A percentile compares a stretch with the other conserved stretches of the same genome.
These are phyloP conservation scores for Cryptomeria japonica DNA, from an alignment of 75 land plant species.

Conservation along the genomic window DNA sequence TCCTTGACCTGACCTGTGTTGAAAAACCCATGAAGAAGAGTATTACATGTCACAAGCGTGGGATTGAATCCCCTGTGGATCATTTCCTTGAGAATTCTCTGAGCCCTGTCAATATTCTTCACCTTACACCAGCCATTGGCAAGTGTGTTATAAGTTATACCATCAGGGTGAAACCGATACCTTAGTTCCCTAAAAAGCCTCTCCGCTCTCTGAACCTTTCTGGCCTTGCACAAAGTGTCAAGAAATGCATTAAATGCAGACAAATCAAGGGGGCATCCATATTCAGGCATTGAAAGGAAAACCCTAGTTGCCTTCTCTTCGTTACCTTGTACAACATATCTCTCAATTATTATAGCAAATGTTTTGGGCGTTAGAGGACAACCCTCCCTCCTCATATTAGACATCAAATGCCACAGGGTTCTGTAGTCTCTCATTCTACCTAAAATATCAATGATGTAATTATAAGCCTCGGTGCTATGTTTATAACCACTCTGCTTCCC, in stretches of 20 bases:
- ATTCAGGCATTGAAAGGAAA: slow-evolving; percentile 51
- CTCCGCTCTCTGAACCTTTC: slow-evolving; percentile 42
- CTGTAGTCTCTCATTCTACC: slow-evolving; percentile 49
- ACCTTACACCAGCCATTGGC: slow-evolving; percentile 65
- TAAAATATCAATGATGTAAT: slow-evolving; percentile 11
- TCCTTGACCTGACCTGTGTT: slow-evolving; percentile 45
- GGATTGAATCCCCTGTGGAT: slow-evolving; percentile 53
- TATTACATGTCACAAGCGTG: slow-evolving; percentile 45
- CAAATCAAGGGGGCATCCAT: slow-evolving; percentile 44
- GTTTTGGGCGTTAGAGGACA: slow-evolving; percentile 45
- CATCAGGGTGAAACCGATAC: slow-evolving; percentile 42
- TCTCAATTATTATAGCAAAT: slow-evolving; percentile 47
- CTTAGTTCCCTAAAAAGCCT: slow-evolving; percentile 35
- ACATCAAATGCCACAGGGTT: slow-evolving; percentile 33
- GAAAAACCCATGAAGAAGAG: slow-evolving; percentile 64
- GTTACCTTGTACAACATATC: slow-evolving; percentile 40
- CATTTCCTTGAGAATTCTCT: slow-evolving; percentile 60
- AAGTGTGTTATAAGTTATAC: slow-evolving; percentile 58
- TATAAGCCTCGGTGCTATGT: slow-evolving; percentile 25
- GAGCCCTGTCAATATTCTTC: slow-evolving; percentile 35
- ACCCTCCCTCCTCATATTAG: slow-evolving; percentile 24
- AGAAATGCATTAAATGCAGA: slow-evolving; percentile 51
- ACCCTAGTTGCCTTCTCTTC: slow-evolving; percentile 45
- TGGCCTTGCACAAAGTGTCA: slow-evolving; percentile 51
- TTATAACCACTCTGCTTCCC: slow-evolving; percentile 22